Conservation (phyloP, 257 asterid species). For the Solanum raphanifolium region DNA sequence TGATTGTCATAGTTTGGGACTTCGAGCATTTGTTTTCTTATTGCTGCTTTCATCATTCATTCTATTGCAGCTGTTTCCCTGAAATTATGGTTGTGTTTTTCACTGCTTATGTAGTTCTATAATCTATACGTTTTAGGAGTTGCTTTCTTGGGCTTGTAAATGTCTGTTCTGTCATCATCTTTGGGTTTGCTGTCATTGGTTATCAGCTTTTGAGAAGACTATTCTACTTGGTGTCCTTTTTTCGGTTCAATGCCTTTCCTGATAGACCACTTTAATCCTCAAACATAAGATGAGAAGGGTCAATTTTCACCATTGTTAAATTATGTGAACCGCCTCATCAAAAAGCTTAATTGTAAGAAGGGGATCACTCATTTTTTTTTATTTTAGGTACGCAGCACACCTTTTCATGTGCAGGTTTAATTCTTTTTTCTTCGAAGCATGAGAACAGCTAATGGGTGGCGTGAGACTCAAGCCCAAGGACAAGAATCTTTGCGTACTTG, state of each 20-base stretch:
- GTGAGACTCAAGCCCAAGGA: neutral
- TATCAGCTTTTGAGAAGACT: neutral
- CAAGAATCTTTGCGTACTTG: neutral
- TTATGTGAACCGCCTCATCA: neutral
- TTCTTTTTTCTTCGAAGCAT: neutral
- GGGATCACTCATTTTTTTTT: neutral
- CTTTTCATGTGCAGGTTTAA: neutral
- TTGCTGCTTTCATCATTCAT: neutral
- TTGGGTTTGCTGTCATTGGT: neutral
- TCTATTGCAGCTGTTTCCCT: conserved; percentile 1
- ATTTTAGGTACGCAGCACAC: neutral
- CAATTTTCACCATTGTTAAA: neutral
- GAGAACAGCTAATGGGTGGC: neutral
- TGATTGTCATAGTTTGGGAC: neutral
- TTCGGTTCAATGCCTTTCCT: neutral
- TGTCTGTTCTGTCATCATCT: neutral
- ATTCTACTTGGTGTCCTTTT: neutral
- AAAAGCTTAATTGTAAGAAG: neutral
- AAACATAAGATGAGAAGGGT: neutral
- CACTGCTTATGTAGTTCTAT: neutral
- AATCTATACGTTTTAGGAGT: neutral
- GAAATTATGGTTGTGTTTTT: neutral
- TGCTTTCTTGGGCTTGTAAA: neutral
- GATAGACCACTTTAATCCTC: neutral
- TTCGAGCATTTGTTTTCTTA: neutral